Percentiles rank a stretch among this genome's conserved stretches.
These are phyloP conservation scores for Coniella vitis DNA, from an alignment of 2,329 filamentous ascomycete genomes.

Conservation along the genomic window DNA sequence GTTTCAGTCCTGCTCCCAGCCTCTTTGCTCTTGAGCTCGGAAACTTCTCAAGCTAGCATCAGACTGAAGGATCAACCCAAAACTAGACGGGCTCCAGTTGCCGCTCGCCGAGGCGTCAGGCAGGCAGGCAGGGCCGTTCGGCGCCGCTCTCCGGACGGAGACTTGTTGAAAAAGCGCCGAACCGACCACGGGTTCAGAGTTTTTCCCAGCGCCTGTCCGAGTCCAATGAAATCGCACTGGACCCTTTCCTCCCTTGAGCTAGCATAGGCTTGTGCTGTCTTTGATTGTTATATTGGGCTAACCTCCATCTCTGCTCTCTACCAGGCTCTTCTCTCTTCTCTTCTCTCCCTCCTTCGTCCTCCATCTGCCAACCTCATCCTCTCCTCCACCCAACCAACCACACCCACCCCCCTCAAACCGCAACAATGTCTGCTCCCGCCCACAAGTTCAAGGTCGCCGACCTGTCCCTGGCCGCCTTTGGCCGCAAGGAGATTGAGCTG, in stretches of 20 bases:
- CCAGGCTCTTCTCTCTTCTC: neutral
- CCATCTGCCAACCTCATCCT: conserved; percentile 10
- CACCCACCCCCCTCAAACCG: conserved; percentile 1
- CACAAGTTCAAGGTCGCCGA: conserved; percentile 98
- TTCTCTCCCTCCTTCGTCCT: neutral
- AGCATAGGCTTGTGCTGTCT: too few relatives aligned
- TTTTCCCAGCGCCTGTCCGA: conserved; percentile 8
- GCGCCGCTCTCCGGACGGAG: conserved; percentile 3
- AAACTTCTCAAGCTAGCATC: too few relatives aligned
- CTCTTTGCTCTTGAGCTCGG: too few relatives aligned
- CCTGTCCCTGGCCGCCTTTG: conserved; percentile 94
- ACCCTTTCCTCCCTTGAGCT: too few relatives aligned
- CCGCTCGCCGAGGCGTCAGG: too few relatives aligned
- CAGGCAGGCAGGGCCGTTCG: conserved; percentile 1
- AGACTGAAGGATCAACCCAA: too few relatives aligned
- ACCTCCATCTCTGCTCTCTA: neutral
- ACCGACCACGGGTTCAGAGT: conserved; percentile 8
- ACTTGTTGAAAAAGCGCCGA: conserved; percentile 3
- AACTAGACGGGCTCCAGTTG: too few relatives aligned
- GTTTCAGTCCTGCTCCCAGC: neutral
- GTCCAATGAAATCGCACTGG: neutral
- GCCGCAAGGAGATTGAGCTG: conserved; percentile 97
- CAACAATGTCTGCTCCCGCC: conserved; percentile 69
- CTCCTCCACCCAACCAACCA: conserved; percentile 9
- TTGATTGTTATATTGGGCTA: too few relatives aligned